These are phyloP conservation scores for Cryptococcus sp. DNA, from an alignment of 1,284 basidiomycete species.

Conservation along the genomic window DNA sequence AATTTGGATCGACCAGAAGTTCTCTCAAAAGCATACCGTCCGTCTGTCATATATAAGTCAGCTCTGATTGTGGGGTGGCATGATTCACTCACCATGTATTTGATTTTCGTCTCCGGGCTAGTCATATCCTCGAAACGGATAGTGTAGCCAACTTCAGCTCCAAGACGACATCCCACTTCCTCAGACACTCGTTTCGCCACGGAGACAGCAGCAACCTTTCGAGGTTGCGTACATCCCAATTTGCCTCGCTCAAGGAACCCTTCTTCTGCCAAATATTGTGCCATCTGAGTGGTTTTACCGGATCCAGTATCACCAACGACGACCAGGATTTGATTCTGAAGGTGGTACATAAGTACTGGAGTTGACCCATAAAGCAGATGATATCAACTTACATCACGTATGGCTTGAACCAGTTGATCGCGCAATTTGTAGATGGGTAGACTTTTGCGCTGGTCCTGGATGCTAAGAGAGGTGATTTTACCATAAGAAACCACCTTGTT, in stretches of 20 bases:
- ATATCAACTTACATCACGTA: constrained; percentile 68
- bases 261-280: constrained; percentile 86
- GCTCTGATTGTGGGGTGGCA: not conserved
- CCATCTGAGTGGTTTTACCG: constrained; percentile 93
- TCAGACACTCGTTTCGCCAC: constrained; percentile 98
- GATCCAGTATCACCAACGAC: constrained; percentile 96
- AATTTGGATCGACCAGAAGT: constrained; percentile 91
- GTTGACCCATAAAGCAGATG: constrained; percentile 10
- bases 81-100: constrained; percentile 74
- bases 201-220: constrained; percentile 99
- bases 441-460: constrained; percentile 88
- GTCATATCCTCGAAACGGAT: constrained; percentile 99
- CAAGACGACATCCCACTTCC: constrained; percentile 94
- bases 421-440: constrained; percentile 95
- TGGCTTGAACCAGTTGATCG: constrained; percentile 87
- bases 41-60: constrained; percentile 56
- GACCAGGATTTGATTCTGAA: constrained; percentile 84
- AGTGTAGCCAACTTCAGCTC: constrained; percentile 96
- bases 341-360: no score
- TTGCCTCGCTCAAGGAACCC: constrained; percentile 83
- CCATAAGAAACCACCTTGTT: constrained; percentile 96
- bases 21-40: constrained; percentile 99
- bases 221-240: constrained; percentile 96
- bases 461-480: constrained; percentile 84
- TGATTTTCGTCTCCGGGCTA: constrained; percentile 95